These are phyloP conservation scores for Daedaleopsis nitida DNA, from an alignment of 768 basidiomycete species.

Conservation along the genomic window DNA sequence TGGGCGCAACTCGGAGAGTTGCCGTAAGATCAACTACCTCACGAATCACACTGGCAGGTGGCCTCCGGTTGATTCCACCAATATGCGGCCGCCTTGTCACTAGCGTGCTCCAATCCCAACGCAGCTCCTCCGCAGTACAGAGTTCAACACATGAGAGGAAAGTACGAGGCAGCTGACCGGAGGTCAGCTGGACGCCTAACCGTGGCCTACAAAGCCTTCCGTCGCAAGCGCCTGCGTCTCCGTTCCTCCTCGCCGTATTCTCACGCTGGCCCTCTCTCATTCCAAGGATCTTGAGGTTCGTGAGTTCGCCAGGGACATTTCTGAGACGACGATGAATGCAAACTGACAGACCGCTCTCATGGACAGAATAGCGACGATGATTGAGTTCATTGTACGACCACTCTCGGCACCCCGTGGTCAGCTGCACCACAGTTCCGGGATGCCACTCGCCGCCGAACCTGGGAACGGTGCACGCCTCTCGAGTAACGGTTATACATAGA, in stretches of 20 bases:
- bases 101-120: neutral
- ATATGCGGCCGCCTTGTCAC: constrained; percentile 1
- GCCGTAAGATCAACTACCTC: neutral
- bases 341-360: neutral
- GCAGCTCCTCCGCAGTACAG: neutral
- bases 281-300: neutral
- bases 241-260: neutral
- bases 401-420: constrained; percentile 11
- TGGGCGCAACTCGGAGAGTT: neutral
- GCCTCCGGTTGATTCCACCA: neutral
- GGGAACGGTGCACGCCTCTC: constrained; percentile 12
- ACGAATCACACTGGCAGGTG: neutral
- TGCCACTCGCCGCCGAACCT: constrained; percentile 2
- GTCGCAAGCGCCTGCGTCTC: neutral
- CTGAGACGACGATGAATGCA: neutral
- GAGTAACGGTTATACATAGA: constrained; percentile 8
- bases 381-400: constrained; percentile 6
- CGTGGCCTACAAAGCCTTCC: neutral
- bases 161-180: neutral
- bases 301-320: neutral
- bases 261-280: neutral
- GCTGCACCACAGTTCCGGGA: constrained; percentile 12
- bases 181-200: neutral
- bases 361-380: neutral
- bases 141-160: neutral